Evolutionary conservation across 768 basidiomycete species (phyloP).

Genomic region (Lepiota venenata): DNA sequence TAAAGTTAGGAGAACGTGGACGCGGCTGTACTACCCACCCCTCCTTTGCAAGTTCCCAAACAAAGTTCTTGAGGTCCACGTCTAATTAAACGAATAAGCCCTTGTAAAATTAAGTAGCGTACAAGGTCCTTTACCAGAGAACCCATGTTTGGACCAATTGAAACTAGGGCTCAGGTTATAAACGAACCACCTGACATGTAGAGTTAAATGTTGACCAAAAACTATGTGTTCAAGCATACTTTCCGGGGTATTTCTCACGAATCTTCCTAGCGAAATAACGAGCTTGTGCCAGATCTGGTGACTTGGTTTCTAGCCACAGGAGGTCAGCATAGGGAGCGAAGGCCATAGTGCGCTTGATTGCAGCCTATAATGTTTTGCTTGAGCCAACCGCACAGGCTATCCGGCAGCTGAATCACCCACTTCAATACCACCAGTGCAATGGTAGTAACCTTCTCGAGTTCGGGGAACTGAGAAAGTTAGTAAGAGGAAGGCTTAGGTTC

Average conservation of each 20-base stretch:
- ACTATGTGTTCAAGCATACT: conserved; percentile 36
- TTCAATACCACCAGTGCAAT: conserved; percentile 78
- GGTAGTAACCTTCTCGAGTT: conserved; percentile 90
- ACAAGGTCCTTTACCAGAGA: conserved; percentile 43
- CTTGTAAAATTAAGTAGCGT: not conserved
- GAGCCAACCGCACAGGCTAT: not conserved
- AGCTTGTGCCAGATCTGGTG: conserved; percentile 81
- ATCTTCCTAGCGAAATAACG: conserved; percentile 75
- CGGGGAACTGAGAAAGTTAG: conserved; percentile 59
- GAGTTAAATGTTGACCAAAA: not conserved
- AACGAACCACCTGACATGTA: conserved; percentile 65
- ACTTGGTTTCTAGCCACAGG: conserved; percentile 91
- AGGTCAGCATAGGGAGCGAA: conserved; percentile 89
- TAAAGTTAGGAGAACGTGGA: conserved; percentile 7
- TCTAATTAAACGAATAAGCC: conserved; percentile 36
- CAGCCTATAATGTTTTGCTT: conserved; percentile 41
- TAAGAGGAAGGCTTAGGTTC: not conserved
- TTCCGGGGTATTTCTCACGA: conserved; percentile 66
- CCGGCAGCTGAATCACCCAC: conserved; percentile 25
- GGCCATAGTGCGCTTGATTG: conserved; percentile 73
- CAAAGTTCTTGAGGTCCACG: conserved; percentile 74
- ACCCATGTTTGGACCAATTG: conserved; percentile 87
- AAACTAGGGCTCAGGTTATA: conserved; percentile 95
- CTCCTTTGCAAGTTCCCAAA: conserved; percentile 90
- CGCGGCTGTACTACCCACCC: conserved; percentile 42